phyloP scores from a whole-genome alignment of 495 filamentous ascomycete species.

The Neurospora cerealis region DNA sequence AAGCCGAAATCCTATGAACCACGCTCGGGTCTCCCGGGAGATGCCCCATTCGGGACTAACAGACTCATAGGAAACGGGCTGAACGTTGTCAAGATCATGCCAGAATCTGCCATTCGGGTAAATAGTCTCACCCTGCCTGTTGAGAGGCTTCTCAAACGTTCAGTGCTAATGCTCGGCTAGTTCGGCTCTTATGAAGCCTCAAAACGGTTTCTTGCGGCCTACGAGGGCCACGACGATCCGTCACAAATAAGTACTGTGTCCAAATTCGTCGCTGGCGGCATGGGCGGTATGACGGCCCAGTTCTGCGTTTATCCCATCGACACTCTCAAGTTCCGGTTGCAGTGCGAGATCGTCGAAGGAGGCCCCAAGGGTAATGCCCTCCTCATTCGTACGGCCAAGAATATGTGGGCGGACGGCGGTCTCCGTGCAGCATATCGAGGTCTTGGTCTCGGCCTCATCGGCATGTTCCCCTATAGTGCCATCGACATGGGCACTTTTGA shows the following conservation, averaged over 20 bases:
- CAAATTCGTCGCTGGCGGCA: constrained; percentile 82
- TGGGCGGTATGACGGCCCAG: constrained; percentile 90
- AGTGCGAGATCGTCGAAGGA: constrained; percentile 84
- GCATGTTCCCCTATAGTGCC: constrained; percentile 96
- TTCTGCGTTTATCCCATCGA: constrained; percentile 94
- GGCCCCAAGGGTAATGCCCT: constrained; percentile 78
- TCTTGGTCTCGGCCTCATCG: constrained; percentile 80
- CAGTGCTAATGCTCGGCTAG: constrained; percentile 20
- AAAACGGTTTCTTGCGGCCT: constrained; percentile 72
- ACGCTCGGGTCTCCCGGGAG: neutral
- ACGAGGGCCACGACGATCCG: constrained; percentile 85
- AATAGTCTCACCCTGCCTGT: constrained; percentile 1
- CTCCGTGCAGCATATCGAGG: constrained; percentile 79
- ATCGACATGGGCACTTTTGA: constrained; percentile 96
- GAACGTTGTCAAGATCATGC: constrained; percentile 96
- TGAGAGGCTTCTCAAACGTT: neutral
- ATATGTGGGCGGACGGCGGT: constrained; percentile 72
- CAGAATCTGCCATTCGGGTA: constrained; percentile 84
- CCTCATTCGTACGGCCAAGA: constrained; percentile 67
- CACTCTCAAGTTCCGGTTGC: constrained; percentile 91
- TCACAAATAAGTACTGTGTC: constrained; percentile 68
- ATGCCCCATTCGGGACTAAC: constrained; percentile 18
- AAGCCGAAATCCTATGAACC: neutral
- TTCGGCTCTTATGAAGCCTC: constrained; percentile 96
- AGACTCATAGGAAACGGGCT: constrained; percentile 73